Conservation (phyloP, 2,329 filamentous ascomycete species). For the Exophiala sp. region DNA sequence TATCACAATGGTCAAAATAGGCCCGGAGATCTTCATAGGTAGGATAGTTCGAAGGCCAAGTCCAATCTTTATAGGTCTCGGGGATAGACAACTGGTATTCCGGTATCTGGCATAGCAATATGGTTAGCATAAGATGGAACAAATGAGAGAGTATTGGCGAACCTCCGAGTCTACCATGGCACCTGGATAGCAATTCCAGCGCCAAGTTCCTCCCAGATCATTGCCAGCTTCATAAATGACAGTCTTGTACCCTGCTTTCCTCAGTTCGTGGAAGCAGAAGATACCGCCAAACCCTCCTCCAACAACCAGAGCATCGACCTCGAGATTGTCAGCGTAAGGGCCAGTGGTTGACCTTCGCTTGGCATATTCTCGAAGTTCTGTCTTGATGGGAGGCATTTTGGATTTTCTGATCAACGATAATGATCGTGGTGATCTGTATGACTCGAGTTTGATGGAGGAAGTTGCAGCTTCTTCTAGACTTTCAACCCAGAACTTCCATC, state of each 20-base stretch:
- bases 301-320: slow-evolving; percentile 31
- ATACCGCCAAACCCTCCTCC: slow-evolving; percentile 39
- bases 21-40: slow-evolving; percentile 37
- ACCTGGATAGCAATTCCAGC: slow-evolving; percentile 36
- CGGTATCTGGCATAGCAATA: too few relatives aligned
- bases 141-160: too few relatives aligned
- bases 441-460: too few relatives aligned
- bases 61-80: slow-evolving; percentile 40
- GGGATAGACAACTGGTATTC: slow-evolving; percentile 46
- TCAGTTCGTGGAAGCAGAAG: slow-evolving; percentile 49
- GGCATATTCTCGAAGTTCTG: slow-evolving; percentile 38
- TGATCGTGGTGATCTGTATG: background rate
- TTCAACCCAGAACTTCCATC: too few relatives aligned
- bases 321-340: slow-evolving; percentile 22
- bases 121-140: too few relatives aligned
- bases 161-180: background rate
- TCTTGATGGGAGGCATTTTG: slow-evolving; percentile 34
- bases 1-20: slow-evolving; percentile 47
- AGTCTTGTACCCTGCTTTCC: slow-evolving; percentile 46
- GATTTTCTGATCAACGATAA: slow-evolving; percentile 23
- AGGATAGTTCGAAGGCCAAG: slow-evolving; percentile 34
- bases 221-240: slow-evolving; percentile 51
- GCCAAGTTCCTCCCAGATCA: slow-evolving; percentile 38
- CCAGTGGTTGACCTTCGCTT: slow-evolving; percentile 33
- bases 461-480: too few relatives aligned